Conservation (phyloP, 1,139 yeast genomes). For the Hyphopichia fennica region DNA sequence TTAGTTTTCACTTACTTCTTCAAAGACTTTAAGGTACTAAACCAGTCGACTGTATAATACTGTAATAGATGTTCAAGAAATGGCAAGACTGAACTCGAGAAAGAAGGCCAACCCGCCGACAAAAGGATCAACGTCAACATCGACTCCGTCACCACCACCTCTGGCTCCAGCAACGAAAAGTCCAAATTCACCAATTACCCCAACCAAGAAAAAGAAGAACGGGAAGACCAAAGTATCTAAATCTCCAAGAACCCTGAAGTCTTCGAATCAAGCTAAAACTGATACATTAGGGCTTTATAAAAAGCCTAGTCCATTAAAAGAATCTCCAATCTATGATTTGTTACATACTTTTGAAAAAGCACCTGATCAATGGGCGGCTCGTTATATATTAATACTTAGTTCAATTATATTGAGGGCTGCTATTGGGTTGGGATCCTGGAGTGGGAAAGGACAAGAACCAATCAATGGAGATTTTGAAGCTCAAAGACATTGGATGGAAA, state of each 20-base stretch:
- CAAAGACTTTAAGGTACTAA: too few relatives aligned
- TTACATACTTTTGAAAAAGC: slow-evolving; percentile 50
- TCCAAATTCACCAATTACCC: neutral
- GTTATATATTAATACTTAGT: slow-evolving; percentile 72
- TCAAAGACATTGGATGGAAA: slow-evolving; percentile 96
- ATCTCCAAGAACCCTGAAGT: neutral
- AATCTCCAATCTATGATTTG: slow-evolving; percentile 41
- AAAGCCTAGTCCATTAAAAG: slow-evolving; percentile 17
- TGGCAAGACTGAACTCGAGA: slow-evolving; percentile 1
- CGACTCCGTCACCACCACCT: neutral
- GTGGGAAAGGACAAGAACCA: slow-evolving; percentile 71
- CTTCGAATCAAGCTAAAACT: too few relatives aligned
- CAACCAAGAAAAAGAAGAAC: neutral
- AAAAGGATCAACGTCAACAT: neutral
- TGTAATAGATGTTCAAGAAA: neutral
- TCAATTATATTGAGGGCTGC: slow-evolving; percentile 80
- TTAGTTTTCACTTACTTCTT: too few relatives aligned
- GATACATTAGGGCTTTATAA: neutral
- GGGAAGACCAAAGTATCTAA: neutral
- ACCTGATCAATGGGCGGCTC: slow-evolving; percentile 87
- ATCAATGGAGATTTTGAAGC: slow-evolving; percentile 97
- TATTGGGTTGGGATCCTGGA: slow-evolving; percentile 85
- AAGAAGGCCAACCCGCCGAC: neutral
- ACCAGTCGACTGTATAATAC: too few relatives aligned
- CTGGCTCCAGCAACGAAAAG: neutral